A percentile compares a stretch with the other conserved stretches of the same genome.
These are phyloP conservation scores for Coniochaeta ligniaria DNA, from an alignment of 2,329 filamentous ascomycete species.

Conservation along the genomic window DNA sequence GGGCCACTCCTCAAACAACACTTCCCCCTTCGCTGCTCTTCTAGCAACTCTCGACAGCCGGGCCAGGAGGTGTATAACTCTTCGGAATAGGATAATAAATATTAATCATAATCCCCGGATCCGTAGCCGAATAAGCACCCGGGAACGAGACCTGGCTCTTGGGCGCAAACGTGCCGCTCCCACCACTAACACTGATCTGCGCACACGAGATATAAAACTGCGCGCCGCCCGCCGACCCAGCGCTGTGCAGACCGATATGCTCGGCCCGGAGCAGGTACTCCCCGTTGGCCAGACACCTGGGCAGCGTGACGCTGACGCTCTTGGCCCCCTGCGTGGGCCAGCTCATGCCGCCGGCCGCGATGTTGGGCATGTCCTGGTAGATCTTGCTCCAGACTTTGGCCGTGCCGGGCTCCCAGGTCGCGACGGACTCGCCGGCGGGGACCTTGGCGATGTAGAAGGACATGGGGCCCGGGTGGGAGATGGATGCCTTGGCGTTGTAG, in stretches of 20 bases:
- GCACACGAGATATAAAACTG: constrained; percentile 38
- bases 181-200: constrained; percentile 33
- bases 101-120: constrained; percentile 34
- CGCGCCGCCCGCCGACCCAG: constrained; percentile 30
- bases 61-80: constrained; percentile 23
- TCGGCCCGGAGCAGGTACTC: constrained; percentile 42
- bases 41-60: constrained; percentile 16
- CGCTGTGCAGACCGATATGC: constrained; percentile 39
- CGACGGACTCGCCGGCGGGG: constrained; percentile 26
- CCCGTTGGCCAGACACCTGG: constrained; percentile 35
- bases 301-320: constrained; percentile 31
- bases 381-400: constrained; percentile 36
- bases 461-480: constrained; percentile 34
- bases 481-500: constrained; percentile 33
- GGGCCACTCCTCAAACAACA: background rate
- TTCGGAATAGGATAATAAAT: constrained; percentile 34
- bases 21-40: background rate
- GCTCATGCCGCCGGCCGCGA: constrained; percentile 25
- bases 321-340: constrained; percentile 30
- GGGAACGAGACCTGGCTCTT: constrained; percentile 31
- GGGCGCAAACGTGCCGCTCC: constrained; percentile 28
- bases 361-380: constrained; percentile 30
- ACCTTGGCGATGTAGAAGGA: constrained; percentile 33
- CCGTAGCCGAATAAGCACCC: constrained; percentile 30
- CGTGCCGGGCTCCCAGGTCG: constrained; percentile 26